phyloP scores from a whole-genome alignment of 768 basidiomycete species.

The Coprinopsis cinerea region DNA sequence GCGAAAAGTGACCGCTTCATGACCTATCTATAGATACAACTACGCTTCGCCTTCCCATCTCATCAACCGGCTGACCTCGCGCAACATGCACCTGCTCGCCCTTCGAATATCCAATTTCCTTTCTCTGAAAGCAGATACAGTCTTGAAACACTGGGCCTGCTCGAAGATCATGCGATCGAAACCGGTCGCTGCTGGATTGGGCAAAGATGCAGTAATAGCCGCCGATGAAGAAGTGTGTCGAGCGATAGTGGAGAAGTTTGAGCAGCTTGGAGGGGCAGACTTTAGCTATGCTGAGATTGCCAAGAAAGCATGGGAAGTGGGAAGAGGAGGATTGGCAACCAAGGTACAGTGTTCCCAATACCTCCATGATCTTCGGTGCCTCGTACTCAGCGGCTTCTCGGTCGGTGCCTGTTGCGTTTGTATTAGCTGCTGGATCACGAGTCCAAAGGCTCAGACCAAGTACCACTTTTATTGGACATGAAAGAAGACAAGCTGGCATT shows the following conservation, averaged over 20 bases:
- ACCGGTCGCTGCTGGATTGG: constrained; percentile 42
- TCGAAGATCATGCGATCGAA: constrained; percentile 81
- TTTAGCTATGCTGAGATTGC: constrained; percentile 97
- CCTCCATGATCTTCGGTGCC: not conserved
- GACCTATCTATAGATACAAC: constrained; percentile 55
- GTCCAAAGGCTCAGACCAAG: constrained; percentile 82
- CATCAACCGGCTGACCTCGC: constrained; percentile 75
- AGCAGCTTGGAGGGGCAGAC: constrained; percentile 66
- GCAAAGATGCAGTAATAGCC: constrained; percentile 47
- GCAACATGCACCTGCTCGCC: constrained; percentile 88
- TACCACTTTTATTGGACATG: constrained; percentile 90
- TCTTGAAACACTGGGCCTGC: constrained; percentile 94
- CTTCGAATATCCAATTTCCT: constrained; percentile 85
- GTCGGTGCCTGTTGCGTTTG: not conserved
- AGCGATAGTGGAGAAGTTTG: constrained; percentile 86
- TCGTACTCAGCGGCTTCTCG: not conserved
- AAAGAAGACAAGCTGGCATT: constrained; percentile 88
- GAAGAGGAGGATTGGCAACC: constrained; percentile 73
- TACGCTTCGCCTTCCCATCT: constrained; percentile 77
- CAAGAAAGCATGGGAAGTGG: constrained; percentile 87
- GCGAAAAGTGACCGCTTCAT: constrained; percentile 2
- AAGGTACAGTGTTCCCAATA: constrained; percentile 43
- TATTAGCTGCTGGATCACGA: constrained; percentile 86
- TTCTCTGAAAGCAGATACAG: constrained; percentile 75
- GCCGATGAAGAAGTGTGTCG: constrained; percentile 77